A percentile compares a stretch with the other conserved stretches of the same genome.
phyloP scores from a whole-genome alignment of 2,329 filamentous ascomycete genomes.

The Neobulgaria alba region DNA sequence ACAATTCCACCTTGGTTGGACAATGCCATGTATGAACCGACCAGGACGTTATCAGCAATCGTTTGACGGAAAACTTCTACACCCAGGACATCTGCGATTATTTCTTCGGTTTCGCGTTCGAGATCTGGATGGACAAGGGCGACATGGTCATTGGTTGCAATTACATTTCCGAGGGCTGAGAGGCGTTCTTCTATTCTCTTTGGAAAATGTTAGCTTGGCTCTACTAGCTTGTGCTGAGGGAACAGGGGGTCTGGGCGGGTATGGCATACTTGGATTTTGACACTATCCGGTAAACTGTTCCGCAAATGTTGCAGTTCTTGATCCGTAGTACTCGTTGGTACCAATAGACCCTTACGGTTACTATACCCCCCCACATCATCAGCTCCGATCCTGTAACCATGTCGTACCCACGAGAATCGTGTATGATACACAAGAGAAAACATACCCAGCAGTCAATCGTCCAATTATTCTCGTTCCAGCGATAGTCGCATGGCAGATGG shows the following conservation, averaged over 20 bases:
- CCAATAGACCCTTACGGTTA: conserved; percentile 93
- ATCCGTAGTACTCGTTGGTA: conserved; percentile 92
- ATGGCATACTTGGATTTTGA: conserved; percentile 60
- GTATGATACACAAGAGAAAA: too few relatives aligned
- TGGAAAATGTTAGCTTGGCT: neutral
- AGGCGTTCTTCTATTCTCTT: conserved; percentile 93
- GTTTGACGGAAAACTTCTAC: conserved; percentile 92
- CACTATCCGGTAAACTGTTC: conserved; percentile 83
- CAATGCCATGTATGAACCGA: conserved; percentile 92
- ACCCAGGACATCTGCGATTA: conserved; percentile 87
- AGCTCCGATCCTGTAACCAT: neutral
- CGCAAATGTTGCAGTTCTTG: conserved; percentile 96
- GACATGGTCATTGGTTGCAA: conserved; percentile 93
- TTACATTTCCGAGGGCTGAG: conserved; percentile 92
- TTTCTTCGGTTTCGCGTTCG: conserved; percentile 96
- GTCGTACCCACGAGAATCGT: too few relatives aligned
- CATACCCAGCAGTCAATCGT: conserved; percentile 82
- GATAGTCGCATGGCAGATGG: conserved; percentile 94
- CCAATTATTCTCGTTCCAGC: conserved; percentile 94
- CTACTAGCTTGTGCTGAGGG: too few relatives aligned
- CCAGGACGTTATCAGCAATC: conserved; percentile 92
- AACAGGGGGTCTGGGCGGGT: too few relatives aligned
- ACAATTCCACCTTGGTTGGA: conserved; percentile 95
- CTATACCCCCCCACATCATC: conserved; percentile 34
- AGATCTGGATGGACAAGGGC: conserved; percentile 93